Conservation (phyloP, 164 flowering plant genomes). For the Vitis rupestris region DNA sequence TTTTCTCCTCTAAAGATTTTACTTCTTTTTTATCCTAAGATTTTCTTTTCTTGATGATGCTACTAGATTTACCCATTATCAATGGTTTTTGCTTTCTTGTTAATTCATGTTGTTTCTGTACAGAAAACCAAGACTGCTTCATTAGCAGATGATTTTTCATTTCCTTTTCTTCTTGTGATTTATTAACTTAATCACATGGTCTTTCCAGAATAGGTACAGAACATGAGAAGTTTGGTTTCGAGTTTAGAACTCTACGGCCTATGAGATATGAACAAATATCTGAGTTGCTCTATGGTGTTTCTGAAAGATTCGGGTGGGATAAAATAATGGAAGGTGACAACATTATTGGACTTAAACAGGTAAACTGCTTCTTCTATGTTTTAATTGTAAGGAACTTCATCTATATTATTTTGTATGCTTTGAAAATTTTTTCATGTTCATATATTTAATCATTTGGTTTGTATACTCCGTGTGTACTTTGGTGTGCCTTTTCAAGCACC, state of each 20-base stretch:
- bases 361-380: conserved; percentile 15
- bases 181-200: conserved; percentile 6
- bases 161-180: neutral
- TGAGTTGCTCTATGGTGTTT: conserved; percentile 77
- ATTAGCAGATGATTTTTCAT: neutral
- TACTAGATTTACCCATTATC: too few relatives aligned
- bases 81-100: neutral
- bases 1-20: too few relatives aligned
- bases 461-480: too few relatives aligned
- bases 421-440: too few relatives aligned
- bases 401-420: too few relatives aligned
- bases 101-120: too few relatives aligned
- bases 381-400: too few relatives aligned
- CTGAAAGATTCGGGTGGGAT: conserved; percentile 99
- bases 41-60: too few relatives aligned
- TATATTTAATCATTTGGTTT: too few relatives aligned
- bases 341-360: conserved; percentile 95
- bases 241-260: conserved; percentile 65
- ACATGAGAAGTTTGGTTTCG: conserved; percentile 99
- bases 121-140: neutral
- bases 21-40: too few relatives aligned
- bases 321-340: conserved; percentile 93
- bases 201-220: conserved; percentile 94
- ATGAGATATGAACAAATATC: conserved; percentile 88
- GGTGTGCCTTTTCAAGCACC: too few relatives aligned